These are phyloP conservation scores for Mycena albidolilacea DNA, from an alignment of 768 basidiomycete genomes.

Conservation along the genomic window DNA sequence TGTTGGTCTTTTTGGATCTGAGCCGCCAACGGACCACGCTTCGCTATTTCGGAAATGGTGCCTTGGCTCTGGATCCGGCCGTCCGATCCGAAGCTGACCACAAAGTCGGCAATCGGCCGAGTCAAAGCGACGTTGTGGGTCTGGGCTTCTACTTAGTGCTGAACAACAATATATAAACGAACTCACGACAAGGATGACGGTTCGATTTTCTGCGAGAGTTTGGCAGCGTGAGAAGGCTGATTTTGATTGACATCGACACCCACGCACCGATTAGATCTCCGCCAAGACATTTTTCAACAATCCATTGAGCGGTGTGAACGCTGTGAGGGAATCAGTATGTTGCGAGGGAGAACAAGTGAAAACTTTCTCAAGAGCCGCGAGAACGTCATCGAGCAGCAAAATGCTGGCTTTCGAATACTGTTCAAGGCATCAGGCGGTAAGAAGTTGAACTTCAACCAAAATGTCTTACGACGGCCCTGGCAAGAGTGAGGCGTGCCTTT, in stretches of 20 bases:
- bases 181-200: conserved; percentile 64
- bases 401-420: conserved; percentile 52
- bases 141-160: conserved; percentile 40
- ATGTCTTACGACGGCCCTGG: conserved; percentile 52
- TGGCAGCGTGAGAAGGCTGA: no score
- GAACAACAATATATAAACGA: neutral
- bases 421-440: conserved; percentile 46
- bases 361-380: conserved; percentile 64
- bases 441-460: conserved; percentile 42
- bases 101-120: conserved; percentile 58
- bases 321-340: conserved; percentile 44
- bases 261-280: no score
- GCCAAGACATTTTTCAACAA: no score
- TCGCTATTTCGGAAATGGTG: no score
- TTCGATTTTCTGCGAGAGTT: conserved; percentile 32
- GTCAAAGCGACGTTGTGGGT: conserved; percentile 65
- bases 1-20: conserved; percentile 23
- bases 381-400: conserved; percentile 71
- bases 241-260: no score
- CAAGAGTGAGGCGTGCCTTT: conserved; percentile 49
- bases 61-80: conserved; percentile 46
- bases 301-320: no score
- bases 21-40: no score
- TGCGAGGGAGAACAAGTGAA: neutral
- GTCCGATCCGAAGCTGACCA: conserved; percentile 59